Conservation (phyloP, 2,329 filamentous ascomycete genomes). For the Monilinia fructicola region DNA sequence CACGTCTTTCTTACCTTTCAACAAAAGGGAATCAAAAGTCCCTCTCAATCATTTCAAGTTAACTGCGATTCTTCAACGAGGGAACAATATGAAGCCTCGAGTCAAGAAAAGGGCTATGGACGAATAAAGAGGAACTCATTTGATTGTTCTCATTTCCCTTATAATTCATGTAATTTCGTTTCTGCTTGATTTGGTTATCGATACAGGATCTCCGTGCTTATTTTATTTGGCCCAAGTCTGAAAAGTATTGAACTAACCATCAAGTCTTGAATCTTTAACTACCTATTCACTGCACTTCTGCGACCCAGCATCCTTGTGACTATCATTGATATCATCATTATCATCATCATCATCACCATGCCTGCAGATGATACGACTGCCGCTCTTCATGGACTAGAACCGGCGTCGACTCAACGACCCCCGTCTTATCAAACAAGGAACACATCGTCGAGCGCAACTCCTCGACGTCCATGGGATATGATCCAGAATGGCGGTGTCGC, state of each 20-base stretch:
- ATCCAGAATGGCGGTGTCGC: conserved; percentile 26
- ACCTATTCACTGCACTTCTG: background rate
- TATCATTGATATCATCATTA: background rate
- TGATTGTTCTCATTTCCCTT: conserved; percentile 14
- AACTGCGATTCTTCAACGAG: background rate
- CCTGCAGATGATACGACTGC: background rate
- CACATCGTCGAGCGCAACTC: conserved; percentile 3
- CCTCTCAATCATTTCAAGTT: no score
- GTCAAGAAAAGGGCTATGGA: background rate
- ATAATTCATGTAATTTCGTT: conserved; percentile 8
- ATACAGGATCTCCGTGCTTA: conserved; percentile 14
- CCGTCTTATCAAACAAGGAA: background rate
- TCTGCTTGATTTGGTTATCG: conserved; percentile 1
- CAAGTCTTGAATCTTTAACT: background rate
- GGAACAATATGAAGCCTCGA: conserved; percentile 7
- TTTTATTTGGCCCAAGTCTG: background rate
- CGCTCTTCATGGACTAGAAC: conserved; percentile 11
- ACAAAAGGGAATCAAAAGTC: background rate
- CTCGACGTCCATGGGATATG: conserved; percentile 22
- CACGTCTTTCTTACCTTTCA: no score
- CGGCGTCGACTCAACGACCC: background rate
- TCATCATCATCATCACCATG: conserved; percentile 3
- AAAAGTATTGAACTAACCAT: conserved; percentile 7
- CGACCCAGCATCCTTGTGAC: background rate
- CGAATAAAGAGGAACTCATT: conserved; percentile 11